Conservation (phyloP, 2,329 filamentous ascomycete genomes). For the Colletotrichum musae region DNA sequence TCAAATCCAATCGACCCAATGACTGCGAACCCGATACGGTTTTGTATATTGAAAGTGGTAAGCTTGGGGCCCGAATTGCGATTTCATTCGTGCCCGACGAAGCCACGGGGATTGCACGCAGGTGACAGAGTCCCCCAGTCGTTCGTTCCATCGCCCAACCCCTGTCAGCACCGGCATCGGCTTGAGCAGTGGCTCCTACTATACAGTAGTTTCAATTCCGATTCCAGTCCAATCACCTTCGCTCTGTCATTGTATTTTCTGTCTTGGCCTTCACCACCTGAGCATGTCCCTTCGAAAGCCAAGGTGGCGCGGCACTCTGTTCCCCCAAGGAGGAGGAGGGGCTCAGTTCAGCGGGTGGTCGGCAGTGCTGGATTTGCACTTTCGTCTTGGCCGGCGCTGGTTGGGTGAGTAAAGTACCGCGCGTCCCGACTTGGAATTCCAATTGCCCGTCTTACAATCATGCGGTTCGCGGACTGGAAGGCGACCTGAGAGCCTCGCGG, state of each 20-base stretch:
- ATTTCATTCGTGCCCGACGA: slow-evolving; percentile 22
- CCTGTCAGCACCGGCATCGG: not conserved
- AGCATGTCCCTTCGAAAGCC: not conserved
- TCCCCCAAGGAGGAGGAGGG: not conserved
- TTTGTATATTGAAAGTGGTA: slow-evolving; percentile 20
- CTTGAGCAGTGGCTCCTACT: not conserved
- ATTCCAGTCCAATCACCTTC: not conserved
- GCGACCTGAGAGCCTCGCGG: not conserved
- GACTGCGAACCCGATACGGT: slow-evolving; percentile 12
- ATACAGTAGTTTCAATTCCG: not conserved
- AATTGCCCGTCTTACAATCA: not conserved
- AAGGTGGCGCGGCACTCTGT: not conserved
- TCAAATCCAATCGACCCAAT: slow-evolving; percentile 18
- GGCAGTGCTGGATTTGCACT: slow-evolving; percentile 10
- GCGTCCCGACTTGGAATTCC: slow-evolving; percentile 6
- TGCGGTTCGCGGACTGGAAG: slow-evolving; percentile 9
- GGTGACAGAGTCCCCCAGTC: not conserved
- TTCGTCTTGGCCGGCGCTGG: not conserved
- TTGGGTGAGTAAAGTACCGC: slow-evolving; percentile 10
- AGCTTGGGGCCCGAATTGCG: slow-evolving; percentile 8
- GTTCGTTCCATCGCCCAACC: not conserved
- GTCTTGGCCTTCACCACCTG: not conserved
- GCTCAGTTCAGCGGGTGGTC: not conserved
- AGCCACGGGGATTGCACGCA: not conserved
- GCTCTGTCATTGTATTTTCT: not conserved